phyloP scores from a whole-genome alignment of 78 protist genomes.

The Emiliania huxleyi region DNA sequence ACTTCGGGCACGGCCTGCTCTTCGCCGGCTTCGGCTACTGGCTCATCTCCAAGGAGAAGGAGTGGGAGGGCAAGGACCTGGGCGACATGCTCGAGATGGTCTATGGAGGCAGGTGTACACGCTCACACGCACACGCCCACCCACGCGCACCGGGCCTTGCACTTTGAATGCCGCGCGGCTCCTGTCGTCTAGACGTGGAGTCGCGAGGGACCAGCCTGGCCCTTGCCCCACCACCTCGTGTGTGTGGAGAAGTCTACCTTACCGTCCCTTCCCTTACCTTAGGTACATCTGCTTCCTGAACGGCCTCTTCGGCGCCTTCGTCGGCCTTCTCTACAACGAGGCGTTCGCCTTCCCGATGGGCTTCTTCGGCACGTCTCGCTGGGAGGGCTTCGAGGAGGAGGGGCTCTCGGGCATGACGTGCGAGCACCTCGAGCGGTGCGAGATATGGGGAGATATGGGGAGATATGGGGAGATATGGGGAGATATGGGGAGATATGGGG shows the following conservation, averaged over 20 bases:
- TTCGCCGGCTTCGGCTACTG: constrained; percentile 64
- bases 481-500: too few species aligned
- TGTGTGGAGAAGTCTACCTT: too few species aligned
- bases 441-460: too few species aligned
- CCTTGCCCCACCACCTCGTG: too few species aligned
- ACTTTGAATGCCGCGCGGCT: too few species aligned
- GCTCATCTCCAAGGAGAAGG: constrained; percentile 76
- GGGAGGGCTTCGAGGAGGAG: not conserved
- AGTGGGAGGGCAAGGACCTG: constrained; percentile 31
- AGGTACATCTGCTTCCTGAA: constrained; percentile 94
- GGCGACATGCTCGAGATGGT: constrained; percentile 83
- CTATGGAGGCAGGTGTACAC: constrained; percentile 98
- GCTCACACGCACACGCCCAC: too few species aligned
- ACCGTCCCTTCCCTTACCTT: too few species aligned
- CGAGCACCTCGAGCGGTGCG: not conserved
- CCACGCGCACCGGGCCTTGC: too few species aligned
- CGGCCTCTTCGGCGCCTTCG: constrained; percentile 90
- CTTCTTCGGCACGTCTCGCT: constrained; percentile 39
- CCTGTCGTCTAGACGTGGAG: too few species aligned
- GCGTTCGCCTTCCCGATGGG: constrained; percentile 66
- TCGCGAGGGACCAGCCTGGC: too few species aligned
- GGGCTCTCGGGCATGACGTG: not conserved
- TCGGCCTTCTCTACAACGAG: constrained; percentile 98
- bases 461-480: too few species aligned
- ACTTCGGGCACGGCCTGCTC: constrained; percentile 96